phyloP scores from a whole-genome alignment of 345 rosid genomes.

The Eucalyptus pauciflora region DNA sequence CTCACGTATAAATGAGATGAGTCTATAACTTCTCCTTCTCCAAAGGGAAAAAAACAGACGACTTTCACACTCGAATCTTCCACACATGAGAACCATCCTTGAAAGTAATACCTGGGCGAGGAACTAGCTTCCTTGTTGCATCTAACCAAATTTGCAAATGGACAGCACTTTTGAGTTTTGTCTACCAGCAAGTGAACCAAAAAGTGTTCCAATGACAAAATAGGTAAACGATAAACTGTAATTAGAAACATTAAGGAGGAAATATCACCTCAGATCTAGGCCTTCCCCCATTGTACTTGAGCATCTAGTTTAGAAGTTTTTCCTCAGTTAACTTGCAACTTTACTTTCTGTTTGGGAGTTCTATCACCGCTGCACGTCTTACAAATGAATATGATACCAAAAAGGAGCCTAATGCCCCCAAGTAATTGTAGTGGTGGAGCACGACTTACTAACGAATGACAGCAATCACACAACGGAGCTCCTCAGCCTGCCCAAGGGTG shows the following conservation, averaged over 20 bases:
- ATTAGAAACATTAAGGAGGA: neutral
- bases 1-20: neutral
- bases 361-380: conserved; percentile 70
- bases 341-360: conserved; percentile 98
- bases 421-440: neutral
- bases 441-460: conserved; percentile 49
- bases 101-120: conserved; percentile 60
- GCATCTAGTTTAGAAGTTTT: conserved; percentile 81
- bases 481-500: conserved; percentile 84
- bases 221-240: neutral
- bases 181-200: conserved; percentile 28
- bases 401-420: neutral
- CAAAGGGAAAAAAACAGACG: neutral
- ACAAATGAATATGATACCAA: neutral
- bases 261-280: conserved; percentile 71
- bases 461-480: conserved; percentile 54
- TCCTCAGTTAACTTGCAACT: conserved; percentile 96
- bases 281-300: conserved; percentile 91
- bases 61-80: neutral
- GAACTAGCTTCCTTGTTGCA: conserved; percentile 90
- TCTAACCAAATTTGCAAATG: conserved; percentile 93
- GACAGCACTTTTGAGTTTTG: conserved; percentile 89
- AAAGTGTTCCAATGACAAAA: neutral
- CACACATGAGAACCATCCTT: neutral
- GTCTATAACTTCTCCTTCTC: neutral